A percentile compares a stretch with the other conserved stretches of the same genome.
phyloP scores from a whole-genome alignment of 1,284 basidiomycete species.

The Entoloma clypeatum region DNA sequence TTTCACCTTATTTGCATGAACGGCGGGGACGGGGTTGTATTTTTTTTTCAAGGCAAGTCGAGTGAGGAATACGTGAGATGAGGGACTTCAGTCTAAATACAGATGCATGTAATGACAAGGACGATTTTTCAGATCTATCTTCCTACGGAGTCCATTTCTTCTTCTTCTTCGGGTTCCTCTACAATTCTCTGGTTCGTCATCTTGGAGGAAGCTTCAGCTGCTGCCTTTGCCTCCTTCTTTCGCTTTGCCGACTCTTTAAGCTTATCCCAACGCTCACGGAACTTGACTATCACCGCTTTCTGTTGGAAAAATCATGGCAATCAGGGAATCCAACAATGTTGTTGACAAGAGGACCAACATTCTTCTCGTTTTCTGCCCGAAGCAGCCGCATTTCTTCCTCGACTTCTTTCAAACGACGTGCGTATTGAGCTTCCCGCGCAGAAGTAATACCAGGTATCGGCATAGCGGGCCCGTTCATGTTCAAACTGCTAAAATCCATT shows the following conservation, averaged over 20 bases:
- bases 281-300: slow-evolving; percentile 81
- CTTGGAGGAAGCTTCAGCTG: slow-evolving; percentile 42
- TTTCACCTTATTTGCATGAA: slow-evolving; percentile 69
- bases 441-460: slow-evolving; percentile 50
- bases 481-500: slow-evolving; percentile 49
- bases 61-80: slow-evolving; percentile 8
- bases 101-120: slow-evolving; percentile 4
- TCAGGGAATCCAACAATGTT: neutral
- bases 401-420: slow-evolving; percentile 65
- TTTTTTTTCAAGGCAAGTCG: no score
- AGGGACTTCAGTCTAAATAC: neutral
- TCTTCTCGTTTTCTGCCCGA: slow-evolving; percentile 76
- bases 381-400: slow-evolving; percentile 72
- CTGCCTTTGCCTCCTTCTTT: slow-evolving; percentile 81
- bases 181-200: slow-evolving; percentile 62
- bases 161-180: slow-evolving; percentile 75
- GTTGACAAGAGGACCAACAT: slow-evolving; percentile 41
- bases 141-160: slow-evolving; percentile 41
- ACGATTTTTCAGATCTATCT: slow-evolving; percentile 6
- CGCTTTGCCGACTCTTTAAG: slow-evolving; percentile 81
- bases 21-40: neutral
- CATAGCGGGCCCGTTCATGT: slow-evolving; percentile 51
- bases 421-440: slow-evolving; percentile 64
- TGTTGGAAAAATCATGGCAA: slow-evolving; percentile 32
- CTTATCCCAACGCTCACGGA: slow-evolving; percentile 85